Conservation (phyloP, 345 rosid genomes). For the Populus pruinosa region DNA sequence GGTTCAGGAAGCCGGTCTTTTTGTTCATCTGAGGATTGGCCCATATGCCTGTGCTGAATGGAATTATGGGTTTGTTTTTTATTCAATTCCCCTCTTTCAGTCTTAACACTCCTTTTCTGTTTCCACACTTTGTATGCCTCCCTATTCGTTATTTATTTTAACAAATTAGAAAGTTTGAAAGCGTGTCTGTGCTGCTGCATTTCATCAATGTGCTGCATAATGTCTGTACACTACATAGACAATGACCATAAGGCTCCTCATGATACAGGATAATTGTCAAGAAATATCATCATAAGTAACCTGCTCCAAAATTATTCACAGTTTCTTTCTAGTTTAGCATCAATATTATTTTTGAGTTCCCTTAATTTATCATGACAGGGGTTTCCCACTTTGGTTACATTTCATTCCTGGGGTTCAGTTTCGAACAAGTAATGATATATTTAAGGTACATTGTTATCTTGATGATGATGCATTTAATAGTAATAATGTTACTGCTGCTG, state of each 20-base stretch:
- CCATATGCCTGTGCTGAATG: constrained; percentile 82
- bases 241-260: background rate
- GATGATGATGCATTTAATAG: background rate
- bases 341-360: background rate
- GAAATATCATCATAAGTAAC: background rate
- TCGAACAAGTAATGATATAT: constrained; percentile 48
- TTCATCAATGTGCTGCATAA: background rate
- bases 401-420: constrained; percentile 70
- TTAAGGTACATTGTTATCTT: constrained; percentile 37
- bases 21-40: constrained; percentile 63
- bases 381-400: constrained; percentile 70
- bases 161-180: background rate
- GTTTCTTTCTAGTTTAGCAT: background rate
- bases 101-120: background rate
- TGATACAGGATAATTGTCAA: background rate
- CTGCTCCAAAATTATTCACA: background rate
- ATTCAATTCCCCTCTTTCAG: background rate
- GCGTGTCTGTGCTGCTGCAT: background rate
- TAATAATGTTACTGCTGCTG: background rate
- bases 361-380: constrained; percentile 29
- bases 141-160: background rate
- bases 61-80: constrained; percentile 57
- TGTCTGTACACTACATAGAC: background rate
- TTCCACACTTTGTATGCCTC: background rate
- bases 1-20: constrained; percentile 59